Evolutionary conservation across 148 eudicot genomes (phyloP).

Genomic region (Polygonum maritimum): DNA sequence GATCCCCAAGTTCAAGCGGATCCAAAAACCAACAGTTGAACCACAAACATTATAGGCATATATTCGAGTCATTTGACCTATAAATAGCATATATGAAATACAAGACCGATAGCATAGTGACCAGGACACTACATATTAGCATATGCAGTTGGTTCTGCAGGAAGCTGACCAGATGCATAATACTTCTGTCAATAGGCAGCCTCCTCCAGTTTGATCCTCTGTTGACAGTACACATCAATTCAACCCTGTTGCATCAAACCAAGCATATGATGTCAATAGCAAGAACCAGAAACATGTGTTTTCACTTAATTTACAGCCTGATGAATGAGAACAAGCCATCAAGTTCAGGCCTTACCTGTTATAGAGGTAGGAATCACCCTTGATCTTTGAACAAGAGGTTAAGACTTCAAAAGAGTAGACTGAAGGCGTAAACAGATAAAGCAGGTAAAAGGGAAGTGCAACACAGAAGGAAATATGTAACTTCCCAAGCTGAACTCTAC

Average conservation of each 20-base stretch:
- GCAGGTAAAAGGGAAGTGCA: slow-evolving; percentile 3
- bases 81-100: not conserved
- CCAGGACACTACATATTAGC: not conserved
- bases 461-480: slow-evolving; percentile 10
- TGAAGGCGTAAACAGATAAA: not conserved
- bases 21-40: not conserved
- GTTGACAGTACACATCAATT: not conserved
- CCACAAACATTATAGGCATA: not conserved
- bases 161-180: not conserved
- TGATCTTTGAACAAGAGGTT: not conserved
- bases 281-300: not conserved
- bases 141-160: slow-evolving; percentile 3
- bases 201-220: not conserved
- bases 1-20: not conserved
- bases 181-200: not conserved
- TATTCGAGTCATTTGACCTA: not conserved
- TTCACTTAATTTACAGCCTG: not conserved
- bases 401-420: not conserved
- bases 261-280: not conserved
- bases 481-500: slow-evolving; percentile 25
- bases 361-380: not conserved
- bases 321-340: not conserved
- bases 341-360: slow-evolving; percentile 3
- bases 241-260: not conserved
- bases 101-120: not conserved